These are phyloP conservation scores for Hyphopichia homilentoma DNA, from an alignment of 805 yeast species.

Conservation along the genomic window DNA sequence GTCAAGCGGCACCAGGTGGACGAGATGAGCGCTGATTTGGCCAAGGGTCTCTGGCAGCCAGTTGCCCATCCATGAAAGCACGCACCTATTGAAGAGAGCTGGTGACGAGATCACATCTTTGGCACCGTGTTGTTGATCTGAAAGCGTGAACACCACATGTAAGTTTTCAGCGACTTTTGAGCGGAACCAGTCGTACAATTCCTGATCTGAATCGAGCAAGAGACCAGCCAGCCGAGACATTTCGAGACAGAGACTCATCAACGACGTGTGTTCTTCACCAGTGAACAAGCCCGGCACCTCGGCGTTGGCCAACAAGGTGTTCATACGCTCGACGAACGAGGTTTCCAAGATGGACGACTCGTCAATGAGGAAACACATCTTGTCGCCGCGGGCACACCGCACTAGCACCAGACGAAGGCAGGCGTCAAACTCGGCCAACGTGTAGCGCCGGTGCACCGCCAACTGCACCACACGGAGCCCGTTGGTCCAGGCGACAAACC, in stretches of 20 bases:
- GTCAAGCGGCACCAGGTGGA: slow-evolving; percentile 52
- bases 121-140: slow-evolving; percentile 32
- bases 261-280: slow-evolving; percentile 57
- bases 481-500: slow-evolving; percentile 90
- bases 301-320: slow-evolving; percentile 87
- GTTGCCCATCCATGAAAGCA: slow-evolving; percentile 81
- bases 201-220: slow-evolving; percentile 62
- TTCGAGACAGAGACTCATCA: slow-evolving; percentile 54
- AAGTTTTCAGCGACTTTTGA: slow-evolving; percentile 63
- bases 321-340: slow-evolving; percentile 85
- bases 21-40: slow-evolving; percentile 45
- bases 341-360: slow-evolving; percentile 76
- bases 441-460: slow-evolving; percentile 50
- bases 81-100: slow-evolving; percentile 87
- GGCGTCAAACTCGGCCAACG: slow-evolving; percentile 62
- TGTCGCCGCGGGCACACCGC: slow-evolving; percentile 49
- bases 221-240: slow-evolving; percentile 59
- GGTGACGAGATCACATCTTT: slow-evolving; percentile 69
- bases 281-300: slow-evolving; percentile 88
- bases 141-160: slow-evolving; percentile 79
- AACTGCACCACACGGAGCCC: slow-evolving; percentile 64
- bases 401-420: slow-evolving; percentile 53
- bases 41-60: slow-evolving; percentile 57
- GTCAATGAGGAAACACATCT: slow-evolving; percentile 69
- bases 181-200: slow-evolving; percentile 72